These are phyloP conservation scores for Gelatoporia subvermispora DNA, from an alignment of 768 basidiomycete genomes.

Conservation along the genomic window DNA sequence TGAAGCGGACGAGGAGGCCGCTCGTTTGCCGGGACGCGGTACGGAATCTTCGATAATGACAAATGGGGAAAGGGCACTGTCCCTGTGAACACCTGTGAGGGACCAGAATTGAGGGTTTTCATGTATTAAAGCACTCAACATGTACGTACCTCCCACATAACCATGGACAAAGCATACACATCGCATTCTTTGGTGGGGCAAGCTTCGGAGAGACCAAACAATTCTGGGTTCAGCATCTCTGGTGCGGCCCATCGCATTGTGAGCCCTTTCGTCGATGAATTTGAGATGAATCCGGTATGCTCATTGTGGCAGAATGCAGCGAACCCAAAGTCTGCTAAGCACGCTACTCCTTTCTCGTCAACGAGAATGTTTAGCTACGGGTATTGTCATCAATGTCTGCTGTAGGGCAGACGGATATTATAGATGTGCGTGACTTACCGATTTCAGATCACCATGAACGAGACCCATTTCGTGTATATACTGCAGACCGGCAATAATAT, in stretches of 20 bases:
- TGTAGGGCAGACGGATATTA: too few species aligned
- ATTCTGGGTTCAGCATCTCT: constrained; percentile 9
- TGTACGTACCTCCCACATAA: constrained; percentile 13
- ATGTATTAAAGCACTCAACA: too few species aligned
- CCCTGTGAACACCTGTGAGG: constrained; percentile 3
- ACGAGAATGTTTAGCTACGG: constrained; percentile 19
- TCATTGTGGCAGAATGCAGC: constrained; percentile 6
- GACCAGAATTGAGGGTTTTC: too few species aligned
- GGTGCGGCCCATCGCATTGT: constrained; percentile 18
- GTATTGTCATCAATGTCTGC: too few species aligned
- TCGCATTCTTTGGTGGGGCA: constrained; percentile 9
- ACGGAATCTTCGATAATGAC: too few species aligned
- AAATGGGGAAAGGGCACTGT: too few species aligned
- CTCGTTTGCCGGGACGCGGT: background rate
- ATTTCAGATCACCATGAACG: constrained; percentile 22
- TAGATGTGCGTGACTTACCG: constrained; percentile 7
- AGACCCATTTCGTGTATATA: constrained; percentile 18
- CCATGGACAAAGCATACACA: constrained; percentile 14
- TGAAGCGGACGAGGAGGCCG: background rate
- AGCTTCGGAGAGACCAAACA: background rate
- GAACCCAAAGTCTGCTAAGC: constrained; percentile 22
- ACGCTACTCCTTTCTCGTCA: constrained; percentile 11
- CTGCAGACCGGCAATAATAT: constrained; percentile 14
- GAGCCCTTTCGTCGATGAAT: background rate
- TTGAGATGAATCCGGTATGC: background rate